Evolutionary conservation across 2,329 filamentous ascomycete genomes (phyloP).

Genomic region (Cercospora berteroae): DNA sequence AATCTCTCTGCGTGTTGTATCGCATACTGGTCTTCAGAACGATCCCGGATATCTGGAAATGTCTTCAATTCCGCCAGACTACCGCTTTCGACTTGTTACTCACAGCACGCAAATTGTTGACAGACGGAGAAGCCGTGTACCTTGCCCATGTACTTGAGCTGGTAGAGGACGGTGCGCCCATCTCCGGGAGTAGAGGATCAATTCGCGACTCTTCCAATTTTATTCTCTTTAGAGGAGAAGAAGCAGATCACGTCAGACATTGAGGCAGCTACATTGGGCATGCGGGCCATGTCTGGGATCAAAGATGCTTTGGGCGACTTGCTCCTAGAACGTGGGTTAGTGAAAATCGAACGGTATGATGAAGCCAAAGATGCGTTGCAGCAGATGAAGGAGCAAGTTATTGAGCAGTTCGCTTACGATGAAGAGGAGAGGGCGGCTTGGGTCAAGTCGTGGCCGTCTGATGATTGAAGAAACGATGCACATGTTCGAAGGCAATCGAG

Average conservation of each 20-base stretch:
- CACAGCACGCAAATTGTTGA: conserved; percentile 19
- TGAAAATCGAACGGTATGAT: conserved; percentile 8
- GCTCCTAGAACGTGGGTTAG: conserved; percentile 9
- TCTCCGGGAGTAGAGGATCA: not conserved
- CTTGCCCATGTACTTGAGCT: not conserved
- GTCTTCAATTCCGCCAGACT: not conserved
- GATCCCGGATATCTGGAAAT: conserved; percentile 1
- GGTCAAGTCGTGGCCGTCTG: conserved; percentile 19
- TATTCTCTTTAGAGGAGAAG: conserved; percentile 18
- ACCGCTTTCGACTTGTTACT: not conserved
- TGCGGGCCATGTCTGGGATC: conserved; percentile 8
- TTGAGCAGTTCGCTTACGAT: conserved; percentile 5
- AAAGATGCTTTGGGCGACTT: conserved; percentile 12
- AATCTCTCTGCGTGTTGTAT: conserved; percentile 18
- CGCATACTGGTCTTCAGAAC: not conserved
- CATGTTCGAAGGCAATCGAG: not conserved
- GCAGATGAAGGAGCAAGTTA: conserved; percentile 18
- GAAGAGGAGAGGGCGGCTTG: conserved; percentile 17
- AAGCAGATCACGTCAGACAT: conserved; percentile 28
- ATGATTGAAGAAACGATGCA: conserved; percentile 6
- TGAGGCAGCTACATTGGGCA: not conserved
- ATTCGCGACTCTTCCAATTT: conserved; percentile 11
- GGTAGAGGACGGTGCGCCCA: not conserved
- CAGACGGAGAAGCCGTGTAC: conserved; percentile 6
- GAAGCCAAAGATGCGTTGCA: conserved; percentile 4